Evolutionary conservation across 2,329 filamentous ascomycete species (phyloP), one percentile per base, ranked within the genome.

Genomic region (Fusarium equiseti): DNA sequence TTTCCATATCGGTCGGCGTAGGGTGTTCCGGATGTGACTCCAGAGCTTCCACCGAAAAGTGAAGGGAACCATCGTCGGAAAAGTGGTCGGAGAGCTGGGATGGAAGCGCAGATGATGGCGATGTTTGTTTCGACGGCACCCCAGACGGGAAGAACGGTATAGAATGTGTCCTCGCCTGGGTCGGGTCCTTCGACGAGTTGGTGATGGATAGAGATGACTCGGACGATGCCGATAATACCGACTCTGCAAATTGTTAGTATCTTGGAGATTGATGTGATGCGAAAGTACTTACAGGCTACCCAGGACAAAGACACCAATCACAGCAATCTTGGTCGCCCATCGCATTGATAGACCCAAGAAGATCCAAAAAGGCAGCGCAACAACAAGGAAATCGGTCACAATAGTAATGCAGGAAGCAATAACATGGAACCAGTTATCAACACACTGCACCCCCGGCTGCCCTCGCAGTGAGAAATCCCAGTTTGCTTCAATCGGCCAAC

Each of bases 291-390:
- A 81, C 80, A 79, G 54, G 12, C 66, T 66, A 45, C 82, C 82
- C 5, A 83, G 62, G 26, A 79, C 59, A 53, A 83, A 84, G 5
- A 84, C 78, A 10, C 77, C 70, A 32, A 83, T 73, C 0, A 84
- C 75, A 6, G 81, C 81, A 32, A 81, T 68, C 58, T 83, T 83
- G 11, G 79, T 77, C 29, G 74, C 77, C 50, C 65, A 75, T 6
- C 77, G 77, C 71, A 84, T 82, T 32, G 79, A 80, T 13, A 84
- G 72, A 8, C 76, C 76, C 44, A 80, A 52, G 65, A 84, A 83
- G 42, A 83, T 81, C 68, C 76, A 78, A 40, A 82, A 77, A 0
- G 83, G 83, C 9, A 84, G 69, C 1, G 73, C 74, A 9, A 83
- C 73, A 8, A 82, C 77, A 46, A 83, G 66, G 1, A 83, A 68